Base-by-base conservation (phyloP, 2,329 filamentous ascomycete species). In the Apiospora pterosperma region DNA sequence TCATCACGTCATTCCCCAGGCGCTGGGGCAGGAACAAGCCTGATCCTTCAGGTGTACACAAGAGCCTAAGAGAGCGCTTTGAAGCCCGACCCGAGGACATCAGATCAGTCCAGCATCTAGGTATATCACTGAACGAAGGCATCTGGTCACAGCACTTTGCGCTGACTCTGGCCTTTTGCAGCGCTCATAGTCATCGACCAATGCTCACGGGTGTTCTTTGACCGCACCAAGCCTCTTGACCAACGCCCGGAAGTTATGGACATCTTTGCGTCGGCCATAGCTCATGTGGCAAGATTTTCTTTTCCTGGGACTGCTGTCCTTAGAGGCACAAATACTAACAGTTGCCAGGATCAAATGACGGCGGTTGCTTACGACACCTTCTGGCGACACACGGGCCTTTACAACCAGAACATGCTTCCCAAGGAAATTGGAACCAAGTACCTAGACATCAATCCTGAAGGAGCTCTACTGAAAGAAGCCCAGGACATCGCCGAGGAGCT, bases 401-500 rank as follows among this genome's bases (percentile, higher is more conserved):
- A 81, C 69, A 80, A 77, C 63, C 79, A 83, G 36, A 75, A 74
- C n/a, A 72, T 73, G 60, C 76, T 77, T 10, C 75, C 82, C 0
- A 67, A 75, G 2, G 71, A 76, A 3, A 84, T 78, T 72, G 82
- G 72, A 69, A 76, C 72, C 25, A 79, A 78, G 69, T 76, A 70
- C 62, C 74, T 74, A 16, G 78, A 82, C 63, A 69, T 80, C 21
- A 73, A 78, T 64, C 71, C 75, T 48, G 80, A 84, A 1, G 85
- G 88, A 0, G 85, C 87, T 0, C 75, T 90, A 0, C 76, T 90
- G 0, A 67, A 68, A 19, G 88, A 90, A 69, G 78, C 90, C 0
- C 82, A 86, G 10, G 88, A 90, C 66, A 84, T 90, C 48, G 85
- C 89, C 65, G 87, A 90, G 65, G 88, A 90, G 71, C 79, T 90